Base-by-base conservation (phyloP, 768 basidiomycete genomes). In the Mycena rebaudengoi region DNA sequence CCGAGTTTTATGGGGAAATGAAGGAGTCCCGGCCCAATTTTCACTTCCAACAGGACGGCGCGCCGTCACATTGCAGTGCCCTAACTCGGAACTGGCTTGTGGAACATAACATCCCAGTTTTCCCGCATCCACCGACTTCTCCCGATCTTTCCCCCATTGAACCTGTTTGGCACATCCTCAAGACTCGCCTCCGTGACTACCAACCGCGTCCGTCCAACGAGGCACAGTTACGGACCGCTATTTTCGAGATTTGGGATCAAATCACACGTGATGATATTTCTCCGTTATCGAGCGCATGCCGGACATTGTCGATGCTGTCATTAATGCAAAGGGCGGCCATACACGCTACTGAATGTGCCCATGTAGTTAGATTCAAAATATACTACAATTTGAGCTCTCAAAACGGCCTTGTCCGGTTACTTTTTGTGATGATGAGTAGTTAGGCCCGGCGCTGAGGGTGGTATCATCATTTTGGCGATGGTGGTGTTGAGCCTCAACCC, bases 241-340 rank as follows among this genome's bases (percentile, higher is more conserved):
- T 57, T 45, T 25, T 37, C 10, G 55, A 52, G 5, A 25, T 28
- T 53, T 71, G 70, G 65, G 58, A 65, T 7, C 5, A 51, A 37
- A 44, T 71, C 41, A 33, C 51, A 8, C 35, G 60, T 13, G 54
- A 67, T 16, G 59, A 67, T 20, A 55, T 71, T 37, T 37, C 69
- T 43, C 60, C 41, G 39, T 67, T 55, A 55, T 70, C 39, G 37
- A 29, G 13, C 26, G 39, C 25, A 69, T 69, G 66, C 54, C 41
- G 7, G 60, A 50, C 7, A 14, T 62, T 45, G 55, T 71, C 30
- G 39, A 67, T 37, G 70, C 70, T 32, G 55, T 71, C 41, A 14
- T 67, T 4, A 39, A 40, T 5, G 66, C 61, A n/a, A n/a, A n/a
- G n/a, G n/a, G n/a, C n/a, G n/a, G n/a, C n/a, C n/a, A n/a, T n/a